These are phyloP conservation scores for Artomyces pyxidatus DNA, from an alignment of 768 basidiomycete species.

Conservation along the genomic window DNA sequence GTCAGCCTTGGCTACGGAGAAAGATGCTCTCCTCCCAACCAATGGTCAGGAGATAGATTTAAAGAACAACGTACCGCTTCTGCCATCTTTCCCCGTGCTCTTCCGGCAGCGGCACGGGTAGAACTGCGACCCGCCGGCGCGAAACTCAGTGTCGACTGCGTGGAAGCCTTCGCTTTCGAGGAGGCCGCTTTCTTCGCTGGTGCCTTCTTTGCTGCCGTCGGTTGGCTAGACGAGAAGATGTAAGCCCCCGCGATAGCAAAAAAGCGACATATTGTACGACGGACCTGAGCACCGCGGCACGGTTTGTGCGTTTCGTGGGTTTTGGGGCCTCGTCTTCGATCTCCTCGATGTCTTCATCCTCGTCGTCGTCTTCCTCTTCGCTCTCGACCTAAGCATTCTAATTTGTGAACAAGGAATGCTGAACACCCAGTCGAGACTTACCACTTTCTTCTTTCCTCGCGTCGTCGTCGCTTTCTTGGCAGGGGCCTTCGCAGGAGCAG, in stretches of 20 bases:
- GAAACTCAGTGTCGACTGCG: constrained; percentile 56
- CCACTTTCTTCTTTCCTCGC: constrained; percentile 30
- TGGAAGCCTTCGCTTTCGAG: constrained; percentile 24
- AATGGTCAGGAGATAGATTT: too few relatives aligned
- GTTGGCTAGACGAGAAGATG: constrained; percentile 19
- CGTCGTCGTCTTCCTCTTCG: constrained; percentile 51
- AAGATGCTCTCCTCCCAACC: too few relatives aligned
- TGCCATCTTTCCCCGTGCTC: constrained; percentile 56
- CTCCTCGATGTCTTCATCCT: constrained; percentile 46
- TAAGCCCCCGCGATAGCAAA: neutral
- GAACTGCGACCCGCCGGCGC: constrained; percentile 44
- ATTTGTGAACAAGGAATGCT: neutral
- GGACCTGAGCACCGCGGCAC: constrained; percentile 61
- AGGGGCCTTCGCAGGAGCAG: constrained; percentile 27
- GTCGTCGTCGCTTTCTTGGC: constrained; percentile 18
- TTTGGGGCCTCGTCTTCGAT: constrained; percentile 41
- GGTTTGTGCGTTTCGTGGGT: constrained; percentile 50
- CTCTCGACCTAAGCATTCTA: constrained; percentile 41
- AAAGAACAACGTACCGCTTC: constrained; percentile 31
- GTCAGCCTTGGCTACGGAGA: too few relatives aligned
- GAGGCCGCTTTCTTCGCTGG: constrained; percentile 39
- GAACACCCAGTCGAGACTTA: neutral
- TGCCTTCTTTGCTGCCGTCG: constrained; percentile 41
- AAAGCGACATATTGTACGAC: constrained; percentile 6
- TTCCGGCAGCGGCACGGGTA: constrained; percentile 61